phyloP scores from a whole-genome alignment of 306 rosid species.

The Ochetophila trinervis region DNA sequence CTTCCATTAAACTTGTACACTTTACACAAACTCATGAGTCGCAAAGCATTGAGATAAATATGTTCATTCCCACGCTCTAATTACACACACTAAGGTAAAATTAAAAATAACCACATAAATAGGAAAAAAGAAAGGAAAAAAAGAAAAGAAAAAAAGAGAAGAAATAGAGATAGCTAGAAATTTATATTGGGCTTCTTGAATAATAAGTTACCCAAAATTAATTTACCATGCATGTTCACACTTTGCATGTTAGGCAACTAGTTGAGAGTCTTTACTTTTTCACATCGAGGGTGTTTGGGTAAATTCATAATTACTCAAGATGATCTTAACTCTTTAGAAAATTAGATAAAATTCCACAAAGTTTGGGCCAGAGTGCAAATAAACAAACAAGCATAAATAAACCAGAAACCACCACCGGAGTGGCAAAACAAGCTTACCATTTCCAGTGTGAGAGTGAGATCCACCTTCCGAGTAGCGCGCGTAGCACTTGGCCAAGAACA shows the following conservation, averaged over 20 bases:
- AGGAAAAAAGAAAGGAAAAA: background rate
- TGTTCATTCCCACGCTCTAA: background rate
- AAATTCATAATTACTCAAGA: constrained; percentile 7
- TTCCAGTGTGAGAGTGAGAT: constrained; percentile 28
- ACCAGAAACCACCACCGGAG: constrained; percentile 25
- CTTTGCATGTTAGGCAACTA: background rate
- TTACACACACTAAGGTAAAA: background rate
- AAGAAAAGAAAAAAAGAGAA: background rate
- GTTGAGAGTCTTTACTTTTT: background rate
- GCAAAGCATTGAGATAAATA: too few relatives aligned
- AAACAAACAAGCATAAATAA: constrained; percentile 6
- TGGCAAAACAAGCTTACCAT: constrained; percentile 47
- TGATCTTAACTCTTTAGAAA: background rate
- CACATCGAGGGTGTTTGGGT: background rate
- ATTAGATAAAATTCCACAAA: background rate
- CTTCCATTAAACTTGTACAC: background rate
- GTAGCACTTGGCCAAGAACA: constrained; percentile 89
- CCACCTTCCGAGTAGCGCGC: constrained; percentile 62
- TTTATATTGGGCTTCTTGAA: constrained; percentile 1
- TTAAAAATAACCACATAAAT: background rate
- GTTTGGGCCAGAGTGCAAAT: background rate
- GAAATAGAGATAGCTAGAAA: background rate
- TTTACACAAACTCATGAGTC: background rate
- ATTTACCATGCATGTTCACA: constrained; percentile 4
- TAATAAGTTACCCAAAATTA: constrained; percentile 3